Base-by-base conservation (phyloP, 2,329 filamentous ascomycete species). In the Fusarium guadeloupense region DNA sequence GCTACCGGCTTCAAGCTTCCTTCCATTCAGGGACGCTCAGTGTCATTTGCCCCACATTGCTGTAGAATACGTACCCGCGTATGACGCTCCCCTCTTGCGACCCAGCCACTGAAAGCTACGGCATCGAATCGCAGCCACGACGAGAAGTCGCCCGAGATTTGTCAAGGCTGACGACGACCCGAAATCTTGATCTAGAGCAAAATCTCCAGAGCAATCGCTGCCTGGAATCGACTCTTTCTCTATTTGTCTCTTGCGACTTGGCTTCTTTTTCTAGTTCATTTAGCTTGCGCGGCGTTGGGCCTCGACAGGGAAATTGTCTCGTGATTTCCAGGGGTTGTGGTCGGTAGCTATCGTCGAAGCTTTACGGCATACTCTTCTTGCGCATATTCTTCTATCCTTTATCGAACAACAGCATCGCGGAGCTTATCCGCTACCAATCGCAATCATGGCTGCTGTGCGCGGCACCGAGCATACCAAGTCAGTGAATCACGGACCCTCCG, bases 391-490 rank as follows among this genome's bases (percentile, higher is more conserved):
- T 33, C 7, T 40, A 41, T 33, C n/a, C 19, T 16, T 16, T 53
- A 49, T 42, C 30, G 26, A 47, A 25, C 42, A 49, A 52, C 40
- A 56, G 41, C 47, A 37, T 57, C 44, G 49, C 54, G 59, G 62
- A 58, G 49, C 53, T 56, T 42, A 20, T 58, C 58, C 53, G 58
- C 52, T 35, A 52, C 25, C 43, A 54, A 58, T 62, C 54, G 64
- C 44, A 67, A 72, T 66, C 61, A 70, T 73, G 60, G 64, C 68
- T 54, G 63, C 72, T 44, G 63, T 75, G 48, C 73, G 74, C 39
- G 72, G 72, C 28, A 67, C 70, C 46, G 73, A 76, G 47, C 74
- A 76, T 59, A 75, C 74, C 42, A 76, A 76, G 75, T 76, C 35
- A 21, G 73, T 71, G 37, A 48, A 47, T 56, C 48, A 59, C 49